Evolutionary conservation across 2,329 filamentous ascomycete species (phyloP).

Genomic region (Fusarium camptoceras): DNA sequence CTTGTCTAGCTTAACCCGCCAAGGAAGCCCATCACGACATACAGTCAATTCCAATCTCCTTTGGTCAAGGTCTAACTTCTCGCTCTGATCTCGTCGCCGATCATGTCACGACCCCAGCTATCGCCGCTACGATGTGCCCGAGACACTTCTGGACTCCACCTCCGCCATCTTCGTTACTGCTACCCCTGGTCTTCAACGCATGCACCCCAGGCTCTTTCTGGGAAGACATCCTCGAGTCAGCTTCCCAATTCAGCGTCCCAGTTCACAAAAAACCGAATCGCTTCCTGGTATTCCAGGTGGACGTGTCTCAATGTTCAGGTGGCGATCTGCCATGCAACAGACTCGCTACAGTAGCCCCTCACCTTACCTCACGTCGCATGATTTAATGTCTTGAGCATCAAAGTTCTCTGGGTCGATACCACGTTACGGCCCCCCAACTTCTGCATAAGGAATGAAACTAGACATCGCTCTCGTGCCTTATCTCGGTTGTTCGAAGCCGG

Average conservation of each 20-base stretch:
- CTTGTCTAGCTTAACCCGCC: slow-evolving; percentile 35
- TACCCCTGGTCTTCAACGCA: slow-evolving; percentile 29
- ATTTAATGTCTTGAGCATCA: slow-evolving; percentile 23
- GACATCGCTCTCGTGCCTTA: slow-evolving; percentile 34
- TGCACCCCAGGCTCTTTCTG: slow-evolving; percentile 34
- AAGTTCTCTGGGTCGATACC: slow-evolving; percentile 21
- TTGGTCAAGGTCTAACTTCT: slow-evolving; percentile 6
- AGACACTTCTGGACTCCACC: slow-evolving; percentile 29
- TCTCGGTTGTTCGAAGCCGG: slow-evolving; percentile 33
- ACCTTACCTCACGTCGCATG: slow-evolving; percentile 31
- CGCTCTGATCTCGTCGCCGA: slow-evolving; percentile 37
- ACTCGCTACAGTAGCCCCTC: slow-evolving; percentile 14
- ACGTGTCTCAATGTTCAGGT: slow-evolving; percentile 14
- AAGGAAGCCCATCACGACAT: slow-evolving; percentile 36
- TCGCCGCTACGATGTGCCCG: slow-evolving; percentile 29
- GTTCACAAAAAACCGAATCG: slow-evolving; percentile 18
- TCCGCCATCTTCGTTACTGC: slow-evolving; percentile 20
- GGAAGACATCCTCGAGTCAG: slow-evolving; percentile 31
- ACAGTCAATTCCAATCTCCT: slow-evolving; percentile 31
- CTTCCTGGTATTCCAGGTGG: slow-evolving; percentile 8
- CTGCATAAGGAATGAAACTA: slow-evolving; percentile 36
- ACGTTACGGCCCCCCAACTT: slow-evolving; percentile 15
- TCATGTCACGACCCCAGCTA: slow-evolving; percentile 39
- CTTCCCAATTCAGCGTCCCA: slow-evolving; percentile 24
- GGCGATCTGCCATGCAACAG: slow-evolving; percentile 37